Evolutionary conservation across 2,329 filamentous ascomycete genomes (phyloP).

Genomic region (Bipolaris cookei): DNA sequence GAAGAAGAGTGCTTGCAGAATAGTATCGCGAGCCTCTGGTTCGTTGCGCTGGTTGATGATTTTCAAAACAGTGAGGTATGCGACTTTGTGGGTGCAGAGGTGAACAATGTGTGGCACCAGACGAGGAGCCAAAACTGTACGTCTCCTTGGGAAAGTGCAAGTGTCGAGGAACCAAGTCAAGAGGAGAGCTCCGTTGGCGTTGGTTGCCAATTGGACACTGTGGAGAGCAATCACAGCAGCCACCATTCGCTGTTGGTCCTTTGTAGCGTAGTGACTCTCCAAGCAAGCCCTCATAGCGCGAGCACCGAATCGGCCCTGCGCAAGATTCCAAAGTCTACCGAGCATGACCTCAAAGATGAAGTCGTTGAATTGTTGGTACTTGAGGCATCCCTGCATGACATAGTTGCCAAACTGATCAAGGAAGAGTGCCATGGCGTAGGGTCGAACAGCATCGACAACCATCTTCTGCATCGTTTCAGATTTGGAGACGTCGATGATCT

Average conservation of each 20-base stretch:
- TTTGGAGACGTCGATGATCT: slow-evolving; percentile 97
- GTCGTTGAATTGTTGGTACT: slow-evolving; percentile 88
- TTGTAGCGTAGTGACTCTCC: slow-evolving; percentile 92
- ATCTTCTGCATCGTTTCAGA: slow-evolving; percentile 79
- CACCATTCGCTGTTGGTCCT: slow-evolving; percentile 93
- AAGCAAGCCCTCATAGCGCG: slow-evolving; percentile 96
- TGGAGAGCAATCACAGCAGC: slow-evolving; percentile 95
- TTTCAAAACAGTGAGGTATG: slow-evolving; percentile 95
- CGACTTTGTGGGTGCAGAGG: slow-evolving; percentile 97
- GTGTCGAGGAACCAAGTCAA: slow-evolving; percentile 98
- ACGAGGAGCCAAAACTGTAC: slow-evolving; percentile 88
- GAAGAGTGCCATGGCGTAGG: slow-evolving; percentile 90
- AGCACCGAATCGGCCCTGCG: slow-evolving; percentile 91
- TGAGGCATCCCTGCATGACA: slow-evolving; percentile 93
- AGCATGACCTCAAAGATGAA: slow-evolving; percentile 99
- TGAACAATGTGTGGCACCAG: slow-evolving; percentile 93
- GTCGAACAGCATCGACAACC: slow-evolving; percentile 82
- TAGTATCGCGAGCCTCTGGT: slow-evolving; percentile 85
- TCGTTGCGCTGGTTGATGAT: slow-evolving; percentile 98
- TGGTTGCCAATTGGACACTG: slow-evolving; percentile 94
- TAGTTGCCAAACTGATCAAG: slow-evolving; percentile 99
- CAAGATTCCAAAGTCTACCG: slow-evolving; percentile 88
- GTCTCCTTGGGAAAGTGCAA: slow-evolving; percentile 90
- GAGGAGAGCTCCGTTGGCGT: slow-evolving; percentile 90
- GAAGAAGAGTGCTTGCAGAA: slow-evolving; percentile 92